Evolutionary conservation across 441 rosid species (phyloP), one percentile per base, ranked within the genome.

Genomic region (Pelargonium exstipulatum): DNA sequence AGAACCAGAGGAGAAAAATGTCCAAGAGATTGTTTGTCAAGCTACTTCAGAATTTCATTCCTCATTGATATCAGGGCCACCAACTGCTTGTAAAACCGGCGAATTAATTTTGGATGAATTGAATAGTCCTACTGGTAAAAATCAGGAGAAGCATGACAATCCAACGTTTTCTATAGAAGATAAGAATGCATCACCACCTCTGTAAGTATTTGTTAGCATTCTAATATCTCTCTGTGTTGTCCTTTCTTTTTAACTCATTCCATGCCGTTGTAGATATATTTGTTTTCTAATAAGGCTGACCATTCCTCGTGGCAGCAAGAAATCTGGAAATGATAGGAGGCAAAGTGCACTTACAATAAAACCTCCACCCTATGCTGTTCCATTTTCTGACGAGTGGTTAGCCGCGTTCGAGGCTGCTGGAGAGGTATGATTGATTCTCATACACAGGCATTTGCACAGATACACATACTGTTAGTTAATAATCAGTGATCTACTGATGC

Each of bases 311-410:
- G 65, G 65, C 82, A 85, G 85, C 74, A 77, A 79, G 72, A 80
- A 79, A 60, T 67, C 79, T 61, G 79, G 61, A 42, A 66, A 67
- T 65, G 89, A 82, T 37, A 73, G 71, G 79, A 78, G 74, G 76
- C 77, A 79, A 77, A 82, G 72, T 67, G 75, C 85, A 60, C 73
- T 76, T 12, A 65, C 71, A 55, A 72, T 82, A 60, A 85, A 77
- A 80, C 96, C 90, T 64, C 92, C 84, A 63, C 77, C 70, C 40
- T 63, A 82, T 78, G 96, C 83, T 73, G 80, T 74, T 82, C 96
- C 99, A 53, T 94, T 91, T 79, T 94, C 97, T 69, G 96, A 91
- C 49, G 97, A 94, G 74, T 90, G 99, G 99, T 72, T 94, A 77
- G 90, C 96, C 67, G 96, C 96, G 64, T 67, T 90, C 73, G 99